A percentile compares a stretch with the other conserved stretches of the same genome.
Conservation (phyloP, 2,329 filamentous ascomycete species). For the Macrophomina phaseolina region DNA sequence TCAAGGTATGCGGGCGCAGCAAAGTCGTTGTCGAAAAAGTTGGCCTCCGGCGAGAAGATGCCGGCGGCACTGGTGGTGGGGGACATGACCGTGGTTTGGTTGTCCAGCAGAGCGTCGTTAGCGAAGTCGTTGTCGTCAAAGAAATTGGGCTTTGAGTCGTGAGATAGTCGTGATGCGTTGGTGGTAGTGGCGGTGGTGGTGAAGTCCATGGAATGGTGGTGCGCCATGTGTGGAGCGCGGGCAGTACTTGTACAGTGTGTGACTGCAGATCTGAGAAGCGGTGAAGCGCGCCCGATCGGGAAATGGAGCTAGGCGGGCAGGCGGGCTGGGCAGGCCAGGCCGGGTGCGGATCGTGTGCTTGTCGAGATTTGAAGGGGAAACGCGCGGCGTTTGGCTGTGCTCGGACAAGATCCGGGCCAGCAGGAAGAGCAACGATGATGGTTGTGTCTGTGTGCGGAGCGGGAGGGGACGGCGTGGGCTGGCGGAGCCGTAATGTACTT, state of each 20-base stretch:
- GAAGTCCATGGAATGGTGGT: conserved; percentile 44
- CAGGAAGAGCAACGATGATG: conserved; percentile 24
- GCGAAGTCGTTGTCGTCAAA: conserved; percentile 56
- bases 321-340: conserved; percentile 16
- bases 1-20: conserved; percentile 47
- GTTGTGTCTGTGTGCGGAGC: conserved; percentile 17
- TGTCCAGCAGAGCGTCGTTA: conserved; percentile 53
- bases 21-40: conserved; percentile 57
- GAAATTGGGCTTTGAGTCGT: conserved; percentile 48
- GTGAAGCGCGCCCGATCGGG: conserved; percentile 25
- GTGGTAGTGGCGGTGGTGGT: conserved; percentile 43
- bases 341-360: conserved; percentile 23
- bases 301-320: conserved; percentile 5
- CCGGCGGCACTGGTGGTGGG: conserved; percentile 55
- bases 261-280: conserved; percentile 29
- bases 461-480: conserved; percentile 25
- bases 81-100: conserved; percentile 54
- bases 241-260: conserved; percentile 46
- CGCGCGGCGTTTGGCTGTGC: conserved; percentile 24
- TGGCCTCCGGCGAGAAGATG: conserved; percentile 59
- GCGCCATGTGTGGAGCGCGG: conserved; percentile 41
- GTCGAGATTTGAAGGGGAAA: conserved; percentile 16
- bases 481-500: conserved; percentile 21
- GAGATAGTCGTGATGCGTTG: conserved; percentile 40
- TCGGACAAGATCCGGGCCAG: conserved; percentile 24